Conservation (phyloP, 1,284 basidiomycete genomes). For the Amylostereum chailletii region DNA sequence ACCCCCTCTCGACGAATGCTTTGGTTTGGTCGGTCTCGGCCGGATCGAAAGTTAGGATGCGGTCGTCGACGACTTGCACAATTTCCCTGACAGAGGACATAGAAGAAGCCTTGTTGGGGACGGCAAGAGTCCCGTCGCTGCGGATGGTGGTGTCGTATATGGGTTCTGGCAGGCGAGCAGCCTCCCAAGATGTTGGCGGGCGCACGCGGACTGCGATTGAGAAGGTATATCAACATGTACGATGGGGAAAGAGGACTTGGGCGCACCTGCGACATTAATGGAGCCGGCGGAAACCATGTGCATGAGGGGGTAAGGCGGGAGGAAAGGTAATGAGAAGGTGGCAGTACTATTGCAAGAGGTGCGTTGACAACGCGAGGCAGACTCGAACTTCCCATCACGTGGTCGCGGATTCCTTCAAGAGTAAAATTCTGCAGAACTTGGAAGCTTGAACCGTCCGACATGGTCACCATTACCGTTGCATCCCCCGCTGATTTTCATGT, state of each 20-base stretch:
- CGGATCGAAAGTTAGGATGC: slow-evolving; percentile 91
- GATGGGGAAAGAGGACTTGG: slow-evolving; percentile 6
- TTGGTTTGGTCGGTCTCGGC: slow-evolving; percentile 74
- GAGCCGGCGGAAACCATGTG: slow-evolving; percentile 75
- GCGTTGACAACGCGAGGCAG: slow-evolving; percentile 1
- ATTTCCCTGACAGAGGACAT: slow-evolving; percentile 61
- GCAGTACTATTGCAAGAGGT: slow-evolving; percentile 3
- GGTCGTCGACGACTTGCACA: slow-evolving; percentile 75
- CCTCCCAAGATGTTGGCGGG: slow-evolving; percentile 80
- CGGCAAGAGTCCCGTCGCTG: slow-evolving; percentile 75
- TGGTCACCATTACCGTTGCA: slow-evolving; percentile 40
- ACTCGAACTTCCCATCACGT: slow-evolving; percentile 15
- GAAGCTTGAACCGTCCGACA: slow-evolving; percentile 4
- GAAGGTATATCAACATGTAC: slow-evolving; percentile 2
- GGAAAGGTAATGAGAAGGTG: slow-evolving; percentile 4
- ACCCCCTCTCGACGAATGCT: slow-evolving; percentile 74
- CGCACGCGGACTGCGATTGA: slow-evolving; percentile 72
- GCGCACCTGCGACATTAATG: slow-evolving; percentile 76
- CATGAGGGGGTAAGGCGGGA: slow-evolving; percentile 8
- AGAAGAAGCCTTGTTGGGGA: slow-evolving; percentile 46
- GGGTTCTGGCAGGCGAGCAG: slow-evolving; percentile 67
- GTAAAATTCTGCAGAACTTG: background rate
- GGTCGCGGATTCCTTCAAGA: slow-evolving; percentile 6
- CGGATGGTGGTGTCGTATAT: slow-evolving; percentile 63
- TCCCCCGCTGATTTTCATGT: slow-evolving; percentile 95